Conservation (phyloP, 139 green algal genomes). For the Volvox reticuliferus region DNA sequence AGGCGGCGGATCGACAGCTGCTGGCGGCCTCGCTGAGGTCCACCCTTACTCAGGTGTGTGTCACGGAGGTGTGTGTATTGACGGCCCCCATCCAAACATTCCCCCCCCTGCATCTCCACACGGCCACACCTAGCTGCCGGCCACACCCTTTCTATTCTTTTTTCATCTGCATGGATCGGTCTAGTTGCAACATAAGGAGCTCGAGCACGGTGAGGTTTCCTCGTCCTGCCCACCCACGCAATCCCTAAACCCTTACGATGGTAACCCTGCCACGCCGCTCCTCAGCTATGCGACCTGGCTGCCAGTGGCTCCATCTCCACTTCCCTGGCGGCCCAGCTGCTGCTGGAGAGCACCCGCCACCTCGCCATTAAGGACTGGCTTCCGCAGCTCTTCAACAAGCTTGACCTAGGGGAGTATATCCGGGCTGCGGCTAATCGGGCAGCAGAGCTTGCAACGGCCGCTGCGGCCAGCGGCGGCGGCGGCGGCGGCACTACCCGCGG, state of each 20-base stretch:
- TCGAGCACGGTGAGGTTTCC: no score
- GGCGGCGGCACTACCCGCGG: neutral
- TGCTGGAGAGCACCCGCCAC: constrained; percentile 24
- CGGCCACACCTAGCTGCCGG: no score
- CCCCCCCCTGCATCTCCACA: no score
- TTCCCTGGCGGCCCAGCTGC: constrained; percentile 33
- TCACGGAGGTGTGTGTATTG: no score
- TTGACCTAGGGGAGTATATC: constrained; percentile 24
- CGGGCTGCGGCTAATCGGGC: constrained; percentile 8
- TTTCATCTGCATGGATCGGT: no score
- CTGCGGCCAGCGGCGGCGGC: neutral
- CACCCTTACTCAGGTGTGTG: constrained; percentile 16
- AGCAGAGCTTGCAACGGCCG: neutral
- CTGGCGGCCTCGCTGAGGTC: constrained; percentile 38
- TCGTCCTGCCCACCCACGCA: no score
- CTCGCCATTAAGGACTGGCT: constrained; percentile 35
- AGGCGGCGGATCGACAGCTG: constrained; percentile 6
- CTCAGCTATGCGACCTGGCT: constrained; percentile 31
- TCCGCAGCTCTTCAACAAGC: neutral
- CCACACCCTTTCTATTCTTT: no score
- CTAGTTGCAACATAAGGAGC: no score
- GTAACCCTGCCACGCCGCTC: neutral
- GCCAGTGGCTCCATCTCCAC: constrained; percentile 13
- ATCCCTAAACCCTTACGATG: no score
- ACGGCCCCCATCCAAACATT: no score